Base-by-base conservation (phyloP, 805 yeast species). In the Isabelozyma pseudorhagii region DNA sequence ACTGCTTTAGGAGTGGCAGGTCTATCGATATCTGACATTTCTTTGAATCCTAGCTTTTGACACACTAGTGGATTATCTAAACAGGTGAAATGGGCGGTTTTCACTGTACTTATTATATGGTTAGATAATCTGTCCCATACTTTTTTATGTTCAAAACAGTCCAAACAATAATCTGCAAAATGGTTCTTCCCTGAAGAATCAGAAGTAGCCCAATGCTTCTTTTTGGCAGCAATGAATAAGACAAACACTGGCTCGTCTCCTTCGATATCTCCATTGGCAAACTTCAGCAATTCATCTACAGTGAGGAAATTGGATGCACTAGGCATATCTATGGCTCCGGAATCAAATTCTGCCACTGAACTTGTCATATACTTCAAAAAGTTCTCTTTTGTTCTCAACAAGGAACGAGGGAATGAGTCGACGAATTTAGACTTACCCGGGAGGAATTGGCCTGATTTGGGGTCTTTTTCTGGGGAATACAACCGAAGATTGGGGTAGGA, bases 401-500 rank as follows among this genome's bases (percentile, higher is more conserved):
- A 63, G 1, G 72, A 62, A 13, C 70, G 62, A 0, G 89, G 87
- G 59, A 71, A 85, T 28, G 79, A 49, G 14, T 63, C 72, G 7
- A 68, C 70, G 42, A 62, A 57, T 45, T 66, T 68, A 56, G 58
- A 63, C 50, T 64, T 61, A 6, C 66, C 68, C 3, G 57, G 54
- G 10, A 54, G 50, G 34, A 63, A 59, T 4, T 61, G 58, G 1
- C 70, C 70, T 4, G 60, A 50, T 8, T 55, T 42, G 10, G 46
- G 47, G 41, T 69, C 66, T 17, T 65, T 81, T 21, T 70, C 68
- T 0, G 90, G 86, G 0, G 82, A 83, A 68, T 87, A 92, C 8
- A 93, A 72, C 48, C 86, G 74, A 39, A 93, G 67, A 17, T 78
- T 71, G 5, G 99, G 99, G 63, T 80, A 92, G n/a, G 72, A 78